phyloP scores from a whole-genome alignment of 2,329 filamentous ascomycete species.

The Colletotrichum plurivorum region DNA sequence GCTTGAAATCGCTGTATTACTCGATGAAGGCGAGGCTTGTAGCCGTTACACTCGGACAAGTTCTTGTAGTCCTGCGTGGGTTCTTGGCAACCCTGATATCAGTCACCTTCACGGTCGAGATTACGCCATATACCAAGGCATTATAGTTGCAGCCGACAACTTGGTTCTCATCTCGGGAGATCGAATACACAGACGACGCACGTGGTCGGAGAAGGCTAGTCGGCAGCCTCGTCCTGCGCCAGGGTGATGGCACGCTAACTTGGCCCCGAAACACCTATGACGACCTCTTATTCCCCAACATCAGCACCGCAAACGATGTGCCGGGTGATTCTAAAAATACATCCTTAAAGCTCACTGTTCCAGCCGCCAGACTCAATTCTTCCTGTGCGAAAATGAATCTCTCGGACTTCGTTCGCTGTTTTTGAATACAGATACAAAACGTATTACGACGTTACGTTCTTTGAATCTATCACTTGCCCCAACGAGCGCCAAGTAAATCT shows the following conservation, averaged over 20 bases:
- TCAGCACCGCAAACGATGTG: neutral
- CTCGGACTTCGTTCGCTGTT: neutral
- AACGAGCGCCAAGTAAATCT: neutral
- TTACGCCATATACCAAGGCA: neutral
- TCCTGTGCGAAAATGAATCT: neutral
- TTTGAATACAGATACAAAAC: neutral
- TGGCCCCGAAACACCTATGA: constrained; percentile 4
- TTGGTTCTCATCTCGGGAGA: neutral
- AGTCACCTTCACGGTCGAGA: neutral
- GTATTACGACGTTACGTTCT: neutral
- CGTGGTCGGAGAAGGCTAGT: neutral
- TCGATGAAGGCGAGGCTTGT: neutral
- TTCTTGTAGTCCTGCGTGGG: neutral
- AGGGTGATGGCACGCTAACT: neutral
- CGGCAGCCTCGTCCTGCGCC: neutral
- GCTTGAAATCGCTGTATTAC: neutral
- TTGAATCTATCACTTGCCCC: neutral
- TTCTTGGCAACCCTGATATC: constrained; percentile 1
- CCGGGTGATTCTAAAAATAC: neutral
- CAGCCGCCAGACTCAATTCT: neutral
- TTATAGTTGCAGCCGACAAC: neutral
- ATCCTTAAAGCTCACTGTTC: neutral
- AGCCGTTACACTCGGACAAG: neutral
- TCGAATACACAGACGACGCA: neutral
- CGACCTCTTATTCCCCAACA: constrained; percentile 1